A percentile compares a stretch with the other conserved stretches of the same genome.
phyloP scores from a whole-genome alignment of 495 filamentous ascomycete species.

The Penicillium parvum region DNA sequence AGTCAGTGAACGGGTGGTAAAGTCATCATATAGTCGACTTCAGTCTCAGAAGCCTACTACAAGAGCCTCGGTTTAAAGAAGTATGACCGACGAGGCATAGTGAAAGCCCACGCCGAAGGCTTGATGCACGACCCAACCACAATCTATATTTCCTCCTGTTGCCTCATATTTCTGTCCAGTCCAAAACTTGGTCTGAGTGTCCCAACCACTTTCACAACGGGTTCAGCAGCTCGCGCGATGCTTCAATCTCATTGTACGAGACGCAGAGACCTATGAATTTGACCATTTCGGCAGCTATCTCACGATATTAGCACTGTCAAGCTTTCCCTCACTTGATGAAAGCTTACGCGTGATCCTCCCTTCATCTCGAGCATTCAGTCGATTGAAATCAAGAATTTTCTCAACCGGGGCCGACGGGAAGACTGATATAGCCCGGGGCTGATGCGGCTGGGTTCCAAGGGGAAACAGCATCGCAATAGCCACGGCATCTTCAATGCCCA shows the following conservation, averaged over 20 bases:
- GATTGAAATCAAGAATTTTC: constrained; percentile 10
- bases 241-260: constrained; percentile 12
- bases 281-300: constrained; percentile 14
- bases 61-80: too few species aligned
- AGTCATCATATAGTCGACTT: too few species aligned
- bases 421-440: constrained; percentile 53
- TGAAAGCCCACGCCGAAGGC: too few species aligned
- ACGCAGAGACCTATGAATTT: constrained; percentile 14
- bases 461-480: constrained; percentile 51
- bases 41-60: too few species aligned
- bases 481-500: constrained; percentile 59
- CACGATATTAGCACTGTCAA: background rate
- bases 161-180: too few species aligned
- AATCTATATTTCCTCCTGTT: too few species aligned
- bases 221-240: constrained; percentile 5
- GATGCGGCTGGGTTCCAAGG: constrained; percentile 27
- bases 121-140: too few species aligned
- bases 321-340: background rate
- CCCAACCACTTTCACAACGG: background rate
- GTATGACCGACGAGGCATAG: too few species aligned
- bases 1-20: too few species aligned
- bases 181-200: background rate
- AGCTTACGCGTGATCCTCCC: constrained; percentile 10
- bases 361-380: constrained; percentile 11
- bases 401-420: constrained; percentile 33